Evolutionary conservation across 495 filamentous ascomycete species (phyloP).

Genomic region (Peziza echinospora): DNA sequence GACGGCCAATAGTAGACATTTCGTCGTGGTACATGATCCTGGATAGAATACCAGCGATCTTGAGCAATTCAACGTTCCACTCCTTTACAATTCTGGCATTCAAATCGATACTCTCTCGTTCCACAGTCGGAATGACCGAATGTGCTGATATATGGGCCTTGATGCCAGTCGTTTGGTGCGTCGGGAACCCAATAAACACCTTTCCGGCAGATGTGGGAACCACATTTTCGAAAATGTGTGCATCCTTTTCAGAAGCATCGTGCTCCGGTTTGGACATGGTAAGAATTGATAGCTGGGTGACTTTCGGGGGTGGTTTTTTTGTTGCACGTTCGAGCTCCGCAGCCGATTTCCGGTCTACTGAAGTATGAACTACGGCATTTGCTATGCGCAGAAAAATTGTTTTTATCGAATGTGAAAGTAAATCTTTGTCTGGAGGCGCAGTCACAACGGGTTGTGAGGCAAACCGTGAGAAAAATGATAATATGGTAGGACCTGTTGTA

Average conservation of each 20-base stretch:
- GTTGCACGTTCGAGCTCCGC: constrained; percentile 87
- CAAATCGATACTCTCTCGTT: constrained; percentile 87
- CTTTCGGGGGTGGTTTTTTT: constrained; percentile 84
- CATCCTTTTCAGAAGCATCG: constrained; percentile 39
- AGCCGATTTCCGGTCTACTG: constrained; percentile 41
- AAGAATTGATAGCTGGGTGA: constrained; percentile 60
- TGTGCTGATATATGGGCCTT: constrained; percentile 96
- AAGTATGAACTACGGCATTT: constrained; percentile 57
- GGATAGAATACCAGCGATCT: constrained; percentile 72
- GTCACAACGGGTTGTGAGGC: background rate
- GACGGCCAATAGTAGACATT: constrained; percentile 49
- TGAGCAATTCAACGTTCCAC: constrained; percentile 93
- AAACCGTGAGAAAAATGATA: background rate
- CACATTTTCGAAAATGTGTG: constrained; percentile 74
- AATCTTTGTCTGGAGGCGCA: background rate
- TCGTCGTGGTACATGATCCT: constrained; percentile 70
- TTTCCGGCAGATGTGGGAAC: constrained; percentile 68
- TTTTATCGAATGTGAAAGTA: constrained; percentile 18
- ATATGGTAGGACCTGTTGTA: background rate
- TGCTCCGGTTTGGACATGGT: constrained; percentile 79
- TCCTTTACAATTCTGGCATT: constrained; percentile 82
- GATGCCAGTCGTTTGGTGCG: constrained; percentile 83
- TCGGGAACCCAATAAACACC: constrained; percentile 95
- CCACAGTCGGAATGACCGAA: constrained; percentile 94
- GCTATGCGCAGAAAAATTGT: constrained; percentile 75